Conservation (phyloP, 345 rosid genomes). For the Cochlearia excelsa region DNA sequence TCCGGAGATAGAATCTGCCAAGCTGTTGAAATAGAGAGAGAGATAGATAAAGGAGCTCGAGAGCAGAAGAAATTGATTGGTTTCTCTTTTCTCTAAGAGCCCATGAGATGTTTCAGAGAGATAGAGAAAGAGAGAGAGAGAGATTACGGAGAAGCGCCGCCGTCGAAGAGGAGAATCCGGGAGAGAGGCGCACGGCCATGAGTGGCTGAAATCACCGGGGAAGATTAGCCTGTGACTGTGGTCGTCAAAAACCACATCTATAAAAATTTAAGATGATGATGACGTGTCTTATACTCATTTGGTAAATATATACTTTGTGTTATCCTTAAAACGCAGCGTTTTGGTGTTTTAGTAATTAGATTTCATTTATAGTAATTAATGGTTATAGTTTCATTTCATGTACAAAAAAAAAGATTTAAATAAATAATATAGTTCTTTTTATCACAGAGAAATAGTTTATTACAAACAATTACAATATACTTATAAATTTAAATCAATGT, state of each 20-base stretch:
- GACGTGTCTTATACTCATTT: slow-evolving; percentile 5
- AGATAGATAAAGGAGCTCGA: not conserved
- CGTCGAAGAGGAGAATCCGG: slow-evolving; percentile 53
- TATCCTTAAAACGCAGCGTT: too few species aligned
- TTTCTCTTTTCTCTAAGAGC: too few species aligned
- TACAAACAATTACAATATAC: too few species aligned
- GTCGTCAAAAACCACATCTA: not conserved
- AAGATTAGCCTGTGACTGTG: slow-evolving; percentile 14
- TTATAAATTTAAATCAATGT: too few species aligned
- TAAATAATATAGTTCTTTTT: not conserved
- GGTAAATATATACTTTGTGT: too few species aligned
- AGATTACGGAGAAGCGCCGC: slow-evolving; percentile 47
- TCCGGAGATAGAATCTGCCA: not conserved
- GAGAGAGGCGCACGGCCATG: slow-evolving; percentile 45
- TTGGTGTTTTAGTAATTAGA: too few species aligned
- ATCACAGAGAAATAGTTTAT: too few species aligned
- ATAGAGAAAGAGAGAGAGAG: not conserved
- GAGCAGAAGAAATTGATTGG: not conserved
- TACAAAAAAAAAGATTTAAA: too few species aligned
- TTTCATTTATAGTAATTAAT: too few species aligned
- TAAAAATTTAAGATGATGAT: not conserved
- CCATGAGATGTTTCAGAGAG: not conserved
- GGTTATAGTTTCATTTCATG: too few species aligned
- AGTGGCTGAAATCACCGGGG: slow-evolving; percentile 47
- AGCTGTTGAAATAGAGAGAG: not conserved